Percentiles rank a stretch among this genome's conserved stretches.
phyloP scores from a whole-genome alignment of 768 basidiomycete species.

The Lactarius akahatsu region DNA sequence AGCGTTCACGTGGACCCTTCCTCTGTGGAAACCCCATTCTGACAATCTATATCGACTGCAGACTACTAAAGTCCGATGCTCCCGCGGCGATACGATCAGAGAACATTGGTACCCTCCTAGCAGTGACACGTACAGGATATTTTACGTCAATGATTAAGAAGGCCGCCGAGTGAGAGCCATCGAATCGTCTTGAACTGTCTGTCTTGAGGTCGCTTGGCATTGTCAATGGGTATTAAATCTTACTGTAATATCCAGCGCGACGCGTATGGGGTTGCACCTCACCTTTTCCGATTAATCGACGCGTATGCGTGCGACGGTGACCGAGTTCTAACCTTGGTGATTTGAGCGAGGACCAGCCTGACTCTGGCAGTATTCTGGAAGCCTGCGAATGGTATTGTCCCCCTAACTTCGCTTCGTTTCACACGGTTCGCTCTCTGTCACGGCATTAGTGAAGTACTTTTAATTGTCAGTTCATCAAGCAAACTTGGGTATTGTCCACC shows the following conservation, averaged over 20 bases:
- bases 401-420: neutral
- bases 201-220: neutral
- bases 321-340: neutral
- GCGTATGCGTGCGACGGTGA: neutral
- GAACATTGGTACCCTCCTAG: neutral
- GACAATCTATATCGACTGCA: neutral
- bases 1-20: neutral
- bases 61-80: neutral
- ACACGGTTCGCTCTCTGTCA: neutral
- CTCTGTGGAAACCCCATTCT: neutral
- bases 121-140: neutral
- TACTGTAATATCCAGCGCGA: neutral
- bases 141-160: neutral
- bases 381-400: neutral
- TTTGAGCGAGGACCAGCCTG: neutral
- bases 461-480: neutral
- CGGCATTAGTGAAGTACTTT: too few relatives aligned
- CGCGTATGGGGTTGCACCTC: too few relatives aligned
- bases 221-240: neutral
- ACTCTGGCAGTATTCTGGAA: neutral
- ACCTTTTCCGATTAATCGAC: neutral
- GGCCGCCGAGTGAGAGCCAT: neutral
- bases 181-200: neutral
- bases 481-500: neutral
- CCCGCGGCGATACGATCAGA: neutral